Evolutionary conservation across 345 rosid species (phyloP), one percentile per base, ranked within the genome.

Genomic region (Ceriops decandra): DNA sequence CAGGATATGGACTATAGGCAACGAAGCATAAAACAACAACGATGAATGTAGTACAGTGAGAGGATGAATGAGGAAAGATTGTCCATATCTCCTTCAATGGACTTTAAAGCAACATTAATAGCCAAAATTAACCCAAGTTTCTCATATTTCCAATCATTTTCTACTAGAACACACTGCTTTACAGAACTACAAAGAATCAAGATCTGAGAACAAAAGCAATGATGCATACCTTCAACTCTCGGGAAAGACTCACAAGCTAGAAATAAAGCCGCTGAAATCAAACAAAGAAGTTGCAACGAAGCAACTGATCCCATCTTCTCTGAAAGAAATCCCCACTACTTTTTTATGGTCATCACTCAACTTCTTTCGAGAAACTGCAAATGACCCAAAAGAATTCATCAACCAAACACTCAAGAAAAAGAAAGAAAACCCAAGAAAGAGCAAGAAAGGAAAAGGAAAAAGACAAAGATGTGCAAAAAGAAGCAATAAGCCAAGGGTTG

Each of bases 191-290:
- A 58, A 73, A 69, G 57, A 80, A 63, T 54, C 83, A 80, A 85
- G 96, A 95, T 88, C 93, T 82, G 84, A 72, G 66, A 68, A 71
- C 26, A 32, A 2, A 57, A 76, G 46, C 21, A n/a, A 30, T 17
- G 52, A 21, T 67, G 31, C 71, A 38, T 75, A 92, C 99, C 93
- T 86, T 95, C 99, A 72, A 81, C 86, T 62, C 67, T 22, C 4
- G 84, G 56, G 80, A 88, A 87, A 10, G 88, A 82, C 68, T 81
- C 73, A 68, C 88, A 82, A 49, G 74, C 61, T 49, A 83, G 72
- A 63, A 82, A 73, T 79, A 83, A 77, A 78, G 82, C 72, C 5
- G 76, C 80, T 69, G 76, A 80, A 66, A 80, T 35, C 60, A 87
- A 67, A 73, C 78, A 70, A 65, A 78, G 85, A 73, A 83, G 76